phyloP scores from a whole-genome alignment of 306 rosid species.

The Crataegus laevigata region DNA sequence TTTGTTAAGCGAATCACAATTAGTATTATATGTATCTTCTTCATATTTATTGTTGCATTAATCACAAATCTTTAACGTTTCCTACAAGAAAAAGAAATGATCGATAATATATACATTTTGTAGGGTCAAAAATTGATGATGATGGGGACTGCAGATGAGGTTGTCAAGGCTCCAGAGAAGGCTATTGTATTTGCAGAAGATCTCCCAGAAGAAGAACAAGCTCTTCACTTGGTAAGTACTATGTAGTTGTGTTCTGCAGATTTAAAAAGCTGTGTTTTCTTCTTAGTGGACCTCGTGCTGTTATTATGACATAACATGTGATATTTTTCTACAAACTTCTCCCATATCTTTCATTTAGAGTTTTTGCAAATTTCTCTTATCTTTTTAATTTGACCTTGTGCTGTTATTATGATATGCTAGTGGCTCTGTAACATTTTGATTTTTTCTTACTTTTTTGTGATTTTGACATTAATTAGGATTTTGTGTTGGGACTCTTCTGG shows the following conservation, averaged over 20 bases:
- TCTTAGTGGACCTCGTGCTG: conserved; percentile 1
- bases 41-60: background rate
- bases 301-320: background rate
- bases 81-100: background rate
- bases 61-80: background rate
- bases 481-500: background rate
- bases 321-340: background rate
- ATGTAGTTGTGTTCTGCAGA: conserved; percentile 4
- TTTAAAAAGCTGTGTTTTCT: background rate
- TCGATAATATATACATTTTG: conserved; percentile 1
- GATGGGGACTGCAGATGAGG: conserved; percentile 99
- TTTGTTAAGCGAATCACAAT: conserved; percentile 3
- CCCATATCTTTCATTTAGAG: background rate
- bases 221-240: conserved; percentile 51
- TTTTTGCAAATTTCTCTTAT: background rate
- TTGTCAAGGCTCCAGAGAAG: conserved; percentile 86
- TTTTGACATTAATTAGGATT: background rate
- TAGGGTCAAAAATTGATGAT: conserved; percentile 99
- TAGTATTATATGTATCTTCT: background rate
- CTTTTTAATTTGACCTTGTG: background rate
- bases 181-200: conserved; percentile 88
- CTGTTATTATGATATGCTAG: background rate
- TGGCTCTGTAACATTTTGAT: background rate
- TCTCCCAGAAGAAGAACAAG: conserved; percentile 98
- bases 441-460: background rate